Evolutionary conservation across 2,329 filamentous ascomycete species (phyloP), one percentile per base, ranked within the genome.

Genomic region (Colletotrichum costaricense): DNA sequence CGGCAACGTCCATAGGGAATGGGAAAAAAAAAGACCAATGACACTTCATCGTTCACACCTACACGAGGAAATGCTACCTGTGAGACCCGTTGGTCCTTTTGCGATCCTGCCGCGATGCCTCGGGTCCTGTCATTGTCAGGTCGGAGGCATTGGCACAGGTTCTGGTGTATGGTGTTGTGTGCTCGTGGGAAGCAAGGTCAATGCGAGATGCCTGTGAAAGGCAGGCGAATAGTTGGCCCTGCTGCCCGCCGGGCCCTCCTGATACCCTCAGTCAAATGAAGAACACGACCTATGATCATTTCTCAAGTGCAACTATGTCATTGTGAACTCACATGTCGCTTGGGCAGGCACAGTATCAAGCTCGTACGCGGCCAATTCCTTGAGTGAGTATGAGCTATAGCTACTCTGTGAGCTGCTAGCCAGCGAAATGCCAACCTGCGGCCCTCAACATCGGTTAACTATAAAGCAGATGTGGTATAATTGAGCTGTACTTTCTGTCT

Each of bases 1-100:
- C 74, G 74, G 74, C 73, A 75, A 74, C 58, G 69, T 75, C 67
- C 73, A 73, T 75, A 73, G 73, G 74, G 73, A 76, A 76, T 75
- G 73, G 74, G 52, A 75, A 75, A 69, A 75, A 75, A 72, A 65
- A 67, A 65, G 65, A 58, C 73, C 72, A 69, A 73, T 76, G 74
- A 63, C 74, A 76, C 49, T 64, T 72, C 72, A 60, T 67, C 54
- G 67, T 73, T 63, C 63, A 57, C 55, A 52, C 62, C 62, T 57
- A 28, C 49, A 57, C 33, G 67, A 56, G 33, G 67, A 59, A 35
- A 62, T 63, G 62, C 49, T 59, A 35, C 71, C 35, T 33, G 56
- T 73, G 67, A 60, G 71, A 56, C 67, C 35, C 67, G 56, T 56
- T 59, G 67, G 71, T 46, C 49, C 24, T 8, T 62, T 30, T 33